phyloP scores from a whole-genome alignment of 2,329 filamentous ascomycete species.

The Fusarium drepaniforme region DNA sequence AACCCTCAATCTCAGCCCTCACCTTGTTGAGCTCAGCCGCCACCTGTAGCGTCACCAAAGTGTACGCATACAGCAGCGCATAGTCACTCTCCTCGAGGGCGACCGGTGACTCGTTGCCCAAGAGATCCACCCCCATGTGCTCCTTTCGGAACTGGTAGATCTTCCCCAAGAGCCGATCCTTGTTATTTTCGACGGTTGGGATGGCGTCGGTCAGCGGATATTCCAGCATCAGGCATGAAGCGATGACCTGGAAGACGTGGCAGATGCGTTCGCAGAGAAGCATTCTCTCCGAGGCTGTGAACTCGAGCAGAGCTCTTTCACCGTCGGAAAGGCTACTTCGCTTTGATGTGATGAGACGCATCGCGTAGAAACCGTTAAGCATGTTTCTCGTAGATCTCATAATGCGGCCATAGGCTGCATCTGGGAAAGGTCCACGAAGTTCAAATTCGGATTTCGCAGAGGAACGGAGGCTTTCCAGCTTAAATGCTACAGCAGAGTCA shows the following conservation, averaged over 20 bases:
- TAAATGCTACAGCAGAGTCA: slow-evolving; percentile 61
- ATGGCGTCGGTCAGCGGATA: slow-evolving; percentile 92
- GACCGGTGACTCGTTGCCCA: slow-evolving; percentile 43
- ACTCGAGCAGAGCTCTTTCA: slow-evolving; percentile 83
- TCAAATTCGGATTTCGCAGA: slow-evolving; percentile 90
- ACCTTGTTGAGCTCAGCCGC: slow-evolving; percentile 73
- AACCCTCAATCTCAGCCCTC: slow-evolving; percentile 69
- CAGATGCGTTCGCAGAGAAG: slow-evolving; percentile 90
- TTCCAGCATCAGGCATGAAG: slow-evolving; percentile 92
- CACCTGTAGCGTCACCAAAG: slow-evolving; percentile 75
- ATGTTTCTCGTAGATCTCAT: slow-evolving; percentile 85
- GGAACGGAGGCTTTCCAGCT: slow-evolving; percentile 78
- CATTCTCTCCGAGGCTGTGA: slow-evolving; percentile 82
- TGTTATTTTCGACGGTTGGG: slow-evolving; percentile 82
- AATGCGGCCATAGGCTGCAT: slow-evolving; percentile 78
- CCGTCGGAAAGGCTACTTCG: slow-evolving; percentile 81
- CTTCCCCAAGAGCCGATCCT: slow-evolving; percentile 87
- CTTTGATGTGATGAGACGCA: slow-evolving; percentile 92
- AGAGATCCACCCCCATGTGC: slow-evolving; percentile 56
- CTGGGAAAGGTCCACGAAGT: slow-evolving; percentile 87
- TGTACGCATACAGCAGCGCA: slow-evolving; percentile 92
- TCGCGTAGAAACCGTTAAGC: slow-evolving; percentile 94
- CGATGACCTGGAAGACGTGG: slow-evolving; percentile 88
- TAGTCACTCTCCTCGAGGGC: slow-evolving; percentile 82
- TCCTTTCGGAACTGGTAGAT: slow-evolving; percentile 88